Evolutionary conservation across 306 rosid species (phyloP).

Genomic region (Fagus sylvatica): DNA sequence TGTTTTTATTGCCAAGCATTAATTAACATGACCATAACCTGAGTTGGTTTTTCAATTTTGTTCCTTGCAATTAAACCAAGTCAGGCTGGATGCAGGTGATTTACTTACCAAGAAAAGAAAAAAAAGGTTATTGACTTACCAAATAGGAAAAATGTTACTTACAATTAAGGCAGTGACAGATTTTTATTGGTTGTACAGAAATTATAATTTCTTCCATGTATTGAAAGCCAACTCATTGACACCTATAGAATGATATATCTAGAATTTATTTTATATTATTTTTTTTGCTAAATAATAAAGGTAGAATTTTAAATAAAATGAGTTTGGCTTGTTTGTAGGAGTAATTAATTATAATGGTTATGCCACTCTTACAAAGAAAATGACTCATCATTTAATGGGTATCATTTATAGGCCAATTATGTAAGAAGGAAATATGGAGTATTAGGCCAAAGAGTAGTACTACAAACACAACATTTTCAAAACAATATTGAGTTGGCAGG

Average conservation of each 20-base stretch:
- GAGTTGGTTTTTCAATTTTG: not conserved
- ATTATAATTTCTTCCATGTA: not conserved
- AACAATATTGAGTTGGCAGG: too few species aligned
- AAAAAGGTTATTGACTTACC: too few species aligned
- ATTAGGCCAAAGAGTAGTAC: too few species aligned
- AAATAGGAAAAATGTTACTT: not conserved
- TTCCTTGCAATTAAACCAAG: not conserved
- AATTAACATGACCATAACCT: too few species aligned
- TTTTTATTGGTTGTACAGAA: not conserved
- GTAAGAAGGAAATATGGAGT: too few species aligned
- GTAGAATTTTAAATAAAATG: not conserved
- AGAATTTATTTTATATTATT: not conserved
- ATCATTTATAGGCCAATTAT: not conserved
- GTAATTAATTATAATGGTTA: not conserved
- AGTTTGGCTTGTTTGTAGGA: not conserved
- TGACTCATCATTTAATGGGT: not conserved
- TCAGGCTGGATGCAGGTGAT: not conserved
- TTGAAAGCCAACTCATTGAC: slow-evolving; percentile 23
- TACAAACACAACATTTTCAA: too few species aligned
- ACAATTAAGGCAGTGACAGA: slow-evolving; percentile 2
- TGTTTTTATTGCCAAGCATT: not conserved
- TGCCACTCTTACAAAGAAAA: too few species aligned
- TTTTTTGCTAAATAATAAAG: too few species aligned
- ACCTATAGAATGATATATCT: not conserved
- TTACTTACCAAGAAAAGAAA: too few species aligned